Evolutionary conservation across 192 early-diverging fungal species (phyloP), one percentile per base, ranked within the genome.

Genomic region (Linnemannia elongata): DNA sequence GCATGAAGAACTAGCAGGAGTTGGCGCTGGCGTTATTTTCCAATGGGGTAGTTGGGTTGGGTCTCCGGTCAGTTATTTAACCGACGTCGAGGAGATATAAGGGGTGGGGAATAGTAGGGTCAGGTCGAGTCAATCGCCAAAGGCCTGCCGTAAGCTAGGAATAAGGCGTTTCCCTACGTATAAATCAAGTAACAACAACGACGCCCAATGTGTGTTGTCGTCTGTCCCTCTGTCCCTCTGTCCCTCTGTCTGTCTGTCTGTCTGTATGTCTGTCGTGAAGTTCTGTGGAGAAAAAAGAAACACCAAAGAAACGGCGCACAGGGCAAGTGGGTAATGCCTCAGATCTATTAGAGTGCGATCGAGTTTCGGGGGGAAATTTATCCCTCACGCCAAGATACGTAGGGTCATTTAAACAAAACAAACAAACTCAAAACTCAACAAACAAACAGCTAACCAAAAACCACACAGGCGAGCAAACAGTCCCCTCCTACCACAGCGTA

Each of bases 241-340:
- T n/a, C n/a, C n/a, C n/a, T n/a, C n/a, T n/a, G n/a, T n/a, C n/a
- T n/a, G n/a, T n/a, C n/a, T n/a, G n/a, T n/a, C n/a, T n/a, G n/a
- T n/a, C n/a, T n/a, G n/a, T n/a, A n/a, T 55, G 8, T 30, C n/a
- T 52, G 49, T 52, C 20, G 24, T 27, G 27, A 1, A 30, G 27
- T 66, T 66, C 30, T 66, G 60, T 66, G 60, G 60, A 66, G 60
- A 66, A 66, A 66, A 66, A 27, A 9, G 22, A n/a, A 63, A 63
- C 8, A 63, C 27, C 27, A 44, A 27, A 33, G 24, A 8, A 66
- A 33, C 30, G 13, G 60, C 60, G 60, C 60, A 66, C 60, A 66
- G 60, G 60, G 60, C 60, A 66, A 33, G 8, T 66, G 49, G 20
- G 49, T 22, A 22, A 20, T 52, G 6, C 54, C 18, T 22, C 15